Conservation (phyloP, 106 monocot species). For the Platanthera zijinensis region DNA sequence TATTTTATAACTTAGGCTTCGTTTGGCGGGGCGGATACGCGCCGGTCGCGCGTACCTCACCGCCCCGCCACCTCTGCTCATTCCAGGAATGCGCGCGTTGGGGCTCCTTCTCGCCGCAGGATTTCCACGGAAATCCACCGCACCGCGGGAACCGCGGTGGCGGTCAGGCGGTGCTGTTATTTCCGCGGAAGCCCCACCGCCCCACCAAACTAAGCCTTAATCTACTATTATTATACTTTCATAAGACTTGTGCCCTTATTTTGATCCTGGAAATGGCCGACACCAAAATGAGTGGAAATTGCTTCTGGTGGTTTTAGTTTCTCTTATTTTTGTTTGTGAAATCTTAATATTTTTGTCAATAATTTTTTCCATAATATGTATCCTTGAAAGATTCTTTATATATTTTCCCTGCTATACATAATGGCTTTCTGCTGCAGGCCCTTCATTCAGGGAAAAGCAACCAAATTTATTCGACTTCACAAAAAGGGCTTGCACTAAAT, state of each 20-base stretch:
- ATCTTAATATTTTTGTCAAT: neutral
- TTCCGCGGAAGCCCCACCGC: no score
- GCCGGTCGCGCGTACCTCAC: no score
- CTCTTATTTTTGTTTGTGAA: neutral
- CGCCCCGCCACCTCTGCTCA: no score
- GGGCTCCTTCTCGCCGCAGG: no score
- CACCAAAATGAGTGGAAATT: neutral
- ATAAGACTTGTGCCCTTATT: neutral
- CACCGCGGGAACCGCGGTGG: no score
- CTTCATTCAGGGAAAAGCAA: conserved; percentile 46
- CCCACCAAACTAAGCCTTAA: no score
- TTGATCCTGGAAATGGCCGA: neutral
- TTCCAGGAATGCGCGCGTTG: no score
- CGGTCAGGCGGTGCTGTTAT: no score
- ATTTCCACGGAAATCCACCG: no score
- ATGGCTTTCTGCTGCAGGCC: conserved; percentile 36
- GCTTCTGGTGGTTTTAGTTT: neutral
- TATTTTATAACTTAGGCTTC: no score
- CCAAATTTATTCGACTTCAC: conserved; percentile 55
- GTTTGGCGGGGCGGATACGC: no score
- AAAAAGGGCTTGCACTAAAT: conserved; percentile 65
- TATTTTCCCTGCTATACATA: neutral
- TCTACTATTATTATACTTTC: neutral
- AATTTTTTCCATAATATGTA: neutral
- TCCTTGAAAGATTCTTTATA: neutral